Evolutionary conservation across 257 asterid genomes (phyloP).

Genomic region (Anisodus tanguticus): DNA sequence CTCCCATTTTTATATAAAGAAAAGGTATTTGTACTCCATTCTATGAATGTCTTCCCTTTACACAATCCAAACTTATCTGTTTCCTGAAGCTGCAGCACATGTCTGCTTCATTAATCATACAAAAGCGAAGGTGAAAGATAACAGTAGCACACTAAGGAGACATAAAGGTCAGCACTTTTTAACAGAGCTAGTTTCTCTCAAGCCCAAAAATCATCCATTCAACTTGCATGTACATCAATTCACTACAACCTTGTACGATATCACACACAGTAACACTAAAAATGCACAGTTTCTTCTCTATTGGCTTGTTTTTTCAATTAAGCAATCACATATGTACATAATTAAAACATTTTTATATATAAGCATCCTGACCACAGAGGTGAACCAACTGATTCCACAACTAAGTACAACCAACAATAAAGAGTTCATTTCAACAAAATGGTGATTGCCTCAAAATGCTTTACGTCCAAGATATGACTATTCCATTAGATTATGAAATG

Average conservation of each 20-base stretch:
- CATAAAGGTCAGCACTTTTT: background rate
- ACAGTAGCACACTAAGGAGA: background rate
- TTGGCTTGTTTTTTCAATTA: background rate
- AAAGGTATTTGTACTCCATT: background rate
- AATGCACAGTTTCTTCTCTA: background rate
- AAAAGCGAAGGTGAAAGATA: background rate
- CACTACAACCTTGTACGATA: background rate
- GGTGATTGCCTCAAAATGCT: background rate
- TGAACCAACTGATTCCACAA: background rate
- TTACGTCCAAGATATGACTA: background rate
- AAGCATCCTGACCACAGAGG: background rate
- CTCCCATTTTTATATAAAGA: background rate
- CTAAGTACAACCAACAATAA: background rate
- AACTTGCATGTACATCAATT: background rate
- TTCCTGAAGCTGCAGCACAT: background rate
- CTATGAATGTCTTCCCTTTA: background rate
- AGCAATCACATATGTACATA: background rate
- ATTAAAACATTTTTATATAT: background rate
- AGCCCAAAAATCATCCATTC: background rate
- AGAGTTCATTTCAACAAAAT: background rate
- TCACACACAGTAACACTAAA: background rate
- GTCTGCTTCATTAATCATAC: background rate
- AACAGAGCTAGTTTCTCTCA: background rate
- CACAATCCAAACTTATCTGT: background rate
- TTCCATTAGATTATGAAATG: background rate